A percentile compares a stretch with the other conserved stretches of the same genome.
These are phyloP conservation scores for Pinus taeda DNA, from an alignment of 75 land plant genomes.

Conservation along the genomic window DNA sequence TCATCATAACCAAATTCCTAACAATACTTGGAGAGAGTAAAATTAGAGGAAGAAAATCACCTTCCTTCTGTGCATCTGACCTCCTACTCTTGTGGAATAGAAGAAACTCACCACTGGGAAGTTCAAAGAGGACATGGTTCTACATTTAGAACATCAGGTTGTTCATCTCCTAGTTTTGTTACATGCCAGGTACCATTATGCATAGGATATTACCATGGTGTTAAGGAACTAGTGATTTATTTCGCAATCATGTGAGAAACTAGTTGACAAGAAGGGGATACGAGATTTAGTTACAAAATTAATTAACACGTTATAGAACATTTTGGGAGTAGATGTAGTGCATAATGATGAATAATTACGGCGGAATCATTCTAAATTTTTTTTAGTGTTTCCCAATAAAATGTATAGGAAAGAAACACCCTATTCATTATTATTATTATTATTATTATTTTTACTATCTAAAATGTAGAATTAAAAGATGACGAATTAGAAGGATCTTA, in stretches of 20 bases:
- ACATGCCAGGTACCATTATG: constrained; percentile 73
- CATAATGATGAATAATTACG: neutral
- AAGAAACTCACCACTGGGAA: constrained; percentile 73
- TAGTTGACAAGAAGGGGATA: neutral
- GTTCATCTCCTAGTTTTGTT: constrained; percentile 68
- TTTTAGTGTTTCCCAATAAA: neutral
- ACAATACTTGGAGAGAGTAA: neutral
- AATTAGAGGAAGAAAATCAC: neutral
- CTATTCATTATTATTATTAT: neutral
- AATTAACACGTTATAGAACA: no score
- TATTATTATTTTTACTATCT: neutral
- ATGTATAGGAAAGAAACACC: neutral
- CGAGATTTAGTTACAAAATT: neutral
- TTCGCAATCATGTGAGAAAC: neutral
- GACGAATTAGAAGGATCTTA: neutral
- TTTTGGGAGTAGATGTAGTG: neutral
- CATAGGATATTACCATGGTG: neutral
- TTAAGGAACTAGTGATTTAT: neutral
- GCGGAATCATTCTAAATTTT: no score
- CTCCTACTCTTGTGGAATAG: constrained; percentile 87
- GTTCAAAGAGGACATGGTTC: constrained; percentile 92
- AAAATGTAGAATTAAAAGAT: neutral
- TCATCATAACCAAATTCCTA: neutral
- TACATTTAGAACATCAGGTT: constrained; percentile 86
- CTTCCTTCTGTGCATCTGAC: constrained; percentile 65